phyloP scores from a whole-genome alignment of 768 basidiomycete species.

The Mycena polygramma region DNA sequence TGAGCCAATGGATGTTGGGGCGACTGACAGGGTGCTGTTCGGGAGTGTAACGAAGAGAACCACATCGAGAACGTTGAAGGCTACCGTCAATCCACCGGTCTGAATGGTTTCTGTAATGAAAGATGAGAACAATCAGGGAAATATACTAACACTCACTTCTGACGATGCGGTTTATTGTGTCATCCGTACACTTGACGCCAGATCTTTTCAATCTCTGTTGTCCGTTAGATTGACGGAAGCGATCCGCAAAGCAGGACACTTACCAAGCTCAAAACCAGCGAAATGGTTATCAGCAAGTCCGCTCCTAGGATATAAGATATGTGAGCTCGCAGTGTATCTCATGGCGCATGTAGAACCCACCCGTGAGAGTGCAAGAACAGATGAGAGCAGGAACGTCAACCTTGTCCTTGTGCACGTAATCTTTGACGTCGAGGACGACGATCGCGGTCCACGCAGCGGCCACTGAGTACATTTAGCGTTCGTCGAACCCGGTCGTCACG shows the following conservation, averaged over 20 bases:
- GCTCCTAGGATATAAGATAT: neutral
- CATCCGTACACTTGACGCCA: neutral
- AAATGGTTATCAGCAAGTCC: neutral
- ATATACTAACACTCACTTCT: neutral
- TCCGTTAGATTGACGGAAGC: neutral
- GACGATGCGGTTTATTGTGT: neutral
- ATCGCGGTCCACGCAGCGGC: neutral
- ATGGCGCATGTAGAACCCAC: neutral
- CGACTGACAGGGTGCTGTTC: neutral
- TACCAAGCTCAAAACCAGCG: neutral
- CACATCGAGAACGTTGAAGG: neutral
- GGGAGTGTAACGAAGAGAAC: conserved; percentile 8
- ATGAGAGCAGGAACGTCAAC: neutral
- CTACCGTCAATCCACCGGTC: neutral
- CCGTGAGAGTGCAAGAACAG: neutral
- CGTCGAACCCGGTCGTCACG: neutral
- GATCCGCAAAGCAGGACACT: neutral
- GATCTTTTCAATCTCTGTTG: neutral
- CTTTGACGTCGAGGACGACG: neutral
- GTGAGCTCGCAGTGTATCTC: neutral
- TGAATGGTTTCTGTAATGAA: neutral
- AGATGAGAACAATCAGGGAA: neutral
- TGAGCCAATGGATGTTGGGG: too few relatives aligned
- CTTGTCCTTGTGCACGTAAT: neutral
- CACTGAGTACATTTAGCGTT: neutral